phyloP scores from a whole-genome alignment of 208 protist genomes.

The Phytomonas francai region DNA sequence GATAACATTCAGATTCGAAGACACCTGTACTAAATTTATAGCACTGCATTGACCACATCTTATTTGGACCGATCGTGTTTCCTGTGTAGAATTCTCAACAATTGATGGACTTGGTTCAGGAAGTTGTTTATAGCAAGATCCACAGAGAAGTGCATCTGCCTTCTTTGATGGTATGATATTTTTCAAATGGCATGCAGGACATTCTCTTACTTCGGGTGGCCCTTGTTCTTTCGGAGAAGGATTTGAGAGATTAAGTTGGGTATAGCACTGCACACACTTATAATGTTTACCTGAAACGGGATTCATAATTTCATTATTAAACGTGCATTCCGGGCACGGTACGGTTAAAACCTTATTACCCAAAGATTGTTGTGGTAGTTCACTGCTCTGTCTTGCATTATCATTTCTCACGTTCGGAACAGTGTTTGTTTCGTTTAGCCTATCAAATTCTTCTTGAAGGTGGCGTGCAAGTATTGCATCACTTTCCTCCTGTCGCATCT shows the following conservation, averaged over 20 bases:
- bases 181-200: conserved; percentile 33
- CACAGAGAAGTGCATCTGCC: conserved; percentile 61
- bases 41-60: conserved; percentile 48
- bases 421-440: background rate
- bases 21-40: conserved; percentile 45
- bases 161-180: conserved; percentile 48
- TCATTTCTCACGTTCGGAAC: background rate
- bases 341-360: conserved; percentile 4
- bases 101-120: conserved; percentile 1
- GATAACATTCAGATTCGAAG: conserved; percentile 23
- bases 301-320: conserved; percentile 39
- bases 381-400: background rate
- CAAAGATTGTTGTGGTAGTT: background rate
- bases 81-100: conserved; percentile 9
- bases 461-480: conserved; percentile 48
- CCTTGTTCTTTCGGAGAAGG: background rate
- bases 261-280: conserved; percentile 44
- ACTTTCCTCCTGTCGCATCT: conserved; percentile 41
- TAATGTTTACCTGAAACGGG: conserved; percentile 26
- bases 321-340: conserved; percentile 53
- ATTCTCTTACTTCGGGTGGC: conserved; percentile 27
- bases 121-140: conserved; percentile 50
- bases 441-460: conserved; percentile 55
- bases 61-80: conserved; percentile 48
- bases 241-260: conserved; percentile 19